Conservation (phyloP, 1,284 basidiomycete species). For the Mycena sp. region DNA sequence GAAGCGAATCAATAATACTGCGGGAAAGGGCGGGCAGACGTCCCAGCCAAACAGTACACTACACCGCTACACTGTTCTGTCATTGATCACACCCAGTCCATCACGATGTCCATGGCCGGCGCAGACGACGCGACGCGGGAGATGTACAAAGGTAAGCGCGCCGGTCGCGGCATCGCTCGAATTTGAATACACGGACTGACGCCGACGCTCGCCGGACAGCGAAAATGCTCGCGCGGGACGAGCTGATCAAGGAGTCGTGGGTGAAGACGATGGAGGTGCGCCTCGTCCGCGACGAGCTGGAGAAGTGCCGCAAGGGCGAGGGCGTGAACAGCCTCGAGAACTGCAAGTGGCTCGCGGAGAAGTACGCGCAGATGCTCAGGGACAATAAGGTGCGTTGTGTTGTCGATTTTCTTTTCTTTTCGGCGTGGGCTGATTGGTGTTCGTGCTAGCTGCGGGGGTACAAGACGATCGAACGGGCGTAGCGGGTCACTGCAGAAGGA, state of each 20-base stretch:
- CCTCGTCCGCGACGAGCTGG: constrained; percentile 89
- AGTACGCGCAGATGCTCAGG: constrained; percentile 85
- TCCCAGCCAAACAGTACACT: not conserved
- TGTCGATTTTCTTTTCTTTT: too few relatives aligned
- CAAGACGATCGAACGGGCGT: constrained; percentile 31
- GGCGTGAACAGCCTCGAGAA: constrained; percentile 93
- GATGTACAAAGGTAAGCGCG: constrained; percentile 29
- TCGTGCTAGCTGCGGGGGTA: too few relatives aligned
- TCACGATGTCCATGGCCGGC: constrained; percentile 23
- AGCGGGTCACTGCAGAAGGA: too few relatives aligned
- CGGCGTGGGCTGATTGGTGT: too few relatives aligned
- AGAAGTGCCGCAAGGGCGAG: constrained; percentile 92
- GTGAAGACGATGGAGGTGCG: constrained; percentile 94
- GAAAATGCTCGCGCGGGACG: constrained; percentile 75
- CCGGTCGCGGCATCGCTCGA: too few relatives aligned
- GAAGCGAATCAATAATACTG: too few relatives aligned
- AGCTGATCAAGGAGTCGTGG: constrained; percentile 92
- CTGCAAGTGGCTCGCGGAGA: constrained; percentile 89
- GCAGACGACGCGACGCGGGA: constrained; percentile 17
- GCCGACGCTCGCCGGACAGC: constrained; percentile 55
- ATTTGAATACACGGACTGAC: constrained; percentile 7
- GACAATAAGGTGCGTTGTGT: constrained; percentile 80
- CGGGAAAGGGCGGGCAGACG: too few relatives aligned
- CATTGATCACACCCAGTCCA: too few relatives aligned
- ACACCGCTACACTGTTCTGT: not conserved